A percentile compares a stretch with the other conserved stretches of the same genome.
These are phyloP conservation scores for Beverwykella pulmonaria DNA, from an alignment of 495 filamentous ascomycete genomes.

Conservation along the genomic window DNA sequence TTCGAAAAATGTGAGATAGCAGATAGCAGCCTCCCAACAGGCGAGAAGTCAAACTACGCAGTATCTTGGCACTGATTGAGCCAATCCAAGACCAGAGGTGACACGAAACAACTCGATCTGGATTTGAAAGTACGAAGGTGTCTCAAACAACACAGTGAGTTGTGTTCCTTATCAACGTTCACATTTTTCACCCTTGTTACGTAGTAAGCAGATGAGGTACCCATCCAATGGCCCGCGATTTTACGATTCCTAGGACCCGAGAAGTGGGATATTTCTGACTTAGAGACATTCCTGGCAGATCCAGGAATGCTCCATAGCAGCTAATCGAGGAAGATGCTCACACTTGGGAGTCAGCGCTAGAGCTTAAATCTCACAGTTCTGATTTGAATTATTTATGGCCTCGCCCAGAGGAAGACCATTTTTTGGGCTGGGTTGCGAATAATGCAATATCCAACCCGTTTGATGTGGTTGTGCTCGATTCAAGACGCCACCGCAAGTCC, in stretches of 20 bases:
- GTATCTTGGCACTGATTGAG: neutral
- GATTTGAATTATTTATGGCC: neutral
- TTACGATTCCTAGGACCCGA: neutral
- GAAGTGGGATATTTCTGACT: neutral
- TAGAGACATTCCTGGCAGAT: neutral
- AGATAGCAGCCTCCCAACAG: neutral
- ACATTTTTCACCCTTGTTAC: neutral
- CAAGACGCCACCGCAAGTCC: neutral
- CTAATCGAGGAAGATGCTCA: neutral
- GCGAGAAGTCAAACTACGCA: constrained; percentile 1
- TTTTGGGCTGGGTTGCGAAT: neutral
- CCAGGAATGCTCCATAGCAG: neutral
- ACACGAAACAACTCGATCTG: neutral
- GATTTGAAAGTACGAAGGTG: constrained; percentile 1
- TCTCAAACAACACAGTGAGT: constrained; percentile 11
- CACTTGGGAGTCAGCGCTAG: neutral
- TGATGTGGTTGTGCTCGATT: neutral
- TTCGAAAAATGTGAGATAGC: neutral
- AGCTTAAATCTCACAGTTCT: neutral
- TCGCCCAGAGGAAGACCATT: constrained; percentile 3
- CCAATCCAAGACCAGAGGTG: neutral
- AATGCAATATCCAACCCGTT: neutral
- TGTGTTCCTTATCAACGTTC: neutral
- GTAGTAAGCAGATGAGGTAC: neutral
- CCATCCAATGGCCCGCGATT: constrained; percentile 5